Conservation (phyloP, 345 rosid species). For the Schrenkiella parvula region DNA sequence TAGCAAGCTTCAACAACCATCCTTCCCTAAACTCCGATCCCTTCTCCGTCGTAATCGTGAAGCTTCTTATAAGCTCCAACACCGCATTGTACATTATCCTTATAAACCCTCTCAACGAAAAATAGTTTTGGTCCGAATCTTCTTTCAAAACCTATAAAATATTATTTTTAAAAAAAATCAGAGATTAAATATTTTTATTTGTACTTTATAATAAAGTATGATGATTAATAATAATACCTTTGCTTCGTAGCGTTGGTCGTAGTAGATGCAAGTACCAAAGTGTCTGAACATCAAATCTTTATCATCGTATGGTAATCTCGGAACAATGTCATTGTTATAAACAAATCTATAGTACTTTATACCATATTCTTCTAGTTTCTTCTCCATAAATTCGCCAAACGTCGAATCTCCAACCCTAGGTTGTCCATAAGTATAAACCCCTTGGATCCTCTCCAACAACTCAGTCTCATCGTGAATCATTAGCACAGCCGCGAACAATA, state of each 20-base stretch:
- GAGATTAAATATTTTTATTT: neutral
- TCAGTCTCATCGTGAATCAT: constrained; percentile 45
- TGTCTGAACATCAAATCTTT: constrained; percentile 68
- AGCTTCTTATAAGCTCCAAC: constrained; percentile 57
- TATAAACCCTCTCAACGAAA: constrained; percentile 27
- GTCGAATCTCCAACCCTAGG: constrained; percentile 70
- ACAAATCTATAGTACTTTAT: constrained; percentile 55
- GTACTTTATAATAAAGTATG: neutral
- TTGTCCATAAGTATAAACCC: constrained; percentile 70
- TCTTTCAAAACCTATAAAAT: constrained; percentile 44
- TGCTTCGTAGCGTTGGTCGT: constrained; percentile 40
- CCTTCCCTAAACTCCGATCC: constrained; percentile 43
- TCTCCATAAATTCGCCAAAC: constrained; percentile 57
- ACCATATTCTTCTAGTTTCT: constrained; percentile 33
- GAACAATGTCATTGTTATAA: constrained; percentile 61
- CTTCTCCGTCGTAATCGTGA: constrained; percentile 34
- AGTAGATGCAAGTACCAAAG: constrained; percentile 61
- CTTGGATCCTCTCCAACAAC: constrained; percentile 53
- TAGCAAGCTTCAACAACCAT: constrained; percentile 31
- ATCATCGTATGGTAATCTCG: constrained; percentile 69
- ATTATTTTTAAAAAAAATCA: neutral
- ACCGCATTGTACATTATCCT: constrained; percentile 35
- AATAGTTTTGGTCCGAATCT: constrained; percentile 50
- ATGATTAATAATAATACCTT: constrained; percentile 30
- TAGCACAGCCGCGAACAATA: constrained; percentile 54